Evolutionary conservation across 2,329 filamentous ascomycete species (phyloP).

Genomic region (Cladorrhinum sp.): DNA sequence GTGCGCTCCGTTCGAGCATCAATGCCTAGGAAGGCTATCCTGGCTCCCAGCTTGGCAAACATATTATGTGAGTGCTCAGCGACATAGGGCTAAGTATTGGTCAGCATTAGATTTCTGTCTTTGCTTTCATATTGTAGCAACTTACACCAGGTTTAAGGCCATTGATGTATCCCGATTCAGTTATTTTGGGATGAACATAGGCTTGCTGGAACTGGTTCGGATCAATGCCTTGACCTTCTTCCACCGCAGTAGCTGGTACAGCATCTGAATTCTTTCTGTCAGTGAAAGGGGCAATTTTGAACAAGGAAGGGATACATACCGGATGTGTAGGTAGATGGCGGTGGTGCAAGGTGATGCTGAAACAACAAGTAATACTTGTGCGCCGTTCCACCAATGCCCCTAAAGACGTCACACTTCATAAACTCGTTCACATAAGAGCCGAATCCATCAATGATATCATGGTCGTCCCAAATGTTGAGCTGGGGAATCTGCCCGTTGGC

Average conservation of each 20-base stretch:
- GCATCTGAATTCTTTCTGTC: slow-evolving; percentile 17
- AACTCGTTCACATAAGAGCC: slow-evolving; percentile 93
- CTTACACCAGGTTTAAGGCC: slow-evolving; percentile 70
- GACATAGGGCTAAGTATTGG: slow-evolving; percentile 77
- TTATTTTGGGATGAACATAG: slow-evolving; percentile 59
- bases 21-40: slow-evolving; percentile 80
- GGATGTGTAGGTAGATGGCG: slow-evolving; percentile 80
- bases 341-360: slow-evolving; percentile 88
- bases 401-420: slow-evolving; percentile 82
- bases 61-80: slow-evolving; percentile 82
- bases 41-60: slow-evolving; percentile 77
- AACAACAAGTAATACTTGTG: slow-evolving; percentile 99
- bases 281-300: not conserved
- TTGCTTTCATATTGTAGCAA: slow-evolving; percentile 26
- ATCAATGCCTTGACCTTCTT: slow-evolving; percentile 62
- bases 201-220: slow-evolving; percentile 70
- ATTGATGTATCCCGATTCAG: slow-evolving; percentile 73
- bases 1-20: slow-evolving; percentile 95
- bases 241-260: slow-evolving; percentile 35
- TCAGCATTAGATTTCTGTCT: slow-evolving; percentile 29
- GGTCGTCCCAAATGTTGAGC: slow-evolving; percentile 96
- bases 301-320: slow-evolving; percentile 41
- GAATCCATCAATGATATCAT: slow-evolving; percentile 80
- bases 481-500: slow-evolving; percentile 91
- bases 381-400: slow-evolving; percentile 83